A percentile compares a stretch with the other conserved stretches of the same genome.
phyloP scores from a whole-genome alignment of 202 grass and related monocot species.

The Panicum hallii region DNA sequence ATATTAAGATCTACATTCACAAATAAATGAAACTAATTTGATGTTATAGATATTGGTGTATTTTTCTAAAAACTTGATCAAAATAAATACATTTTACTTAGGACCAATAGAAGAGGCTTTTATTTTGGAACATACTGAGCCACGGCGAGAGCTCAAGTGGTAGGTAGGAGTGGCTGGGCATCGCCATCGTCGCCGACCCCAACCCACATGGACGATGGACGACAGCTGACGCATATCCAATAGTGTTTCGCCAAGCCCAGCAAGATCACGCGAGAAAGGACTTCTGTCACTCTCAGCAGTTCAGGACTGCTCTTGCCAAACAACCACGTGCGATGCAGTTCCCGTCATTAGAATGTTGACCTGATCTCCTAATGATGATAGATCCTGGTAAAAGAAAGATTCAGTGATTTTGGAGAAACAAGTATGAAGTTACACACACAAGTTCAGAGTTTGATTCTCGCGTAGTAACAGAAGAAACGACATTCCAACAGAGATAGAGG shows the following conservation, averaged over 20 bases:
- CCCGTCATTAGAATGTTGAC: neutral
- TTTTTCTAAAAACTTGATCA: too few relatives aligned
- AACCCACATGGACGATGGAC: neutral
- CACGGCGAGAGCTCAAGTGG: neutral
- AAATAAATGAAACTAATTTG: too few relatives aligned
- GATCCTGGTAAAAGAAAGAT: neutral
- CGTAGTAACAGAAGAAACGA: neutral
- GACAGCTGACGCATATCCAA: neutral
- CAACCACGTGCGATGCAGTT: neutral
- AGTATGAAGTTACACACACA: neutral
- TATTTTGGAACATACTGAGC: too few relatives aligned
- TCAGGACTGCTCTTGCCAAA: neutral
- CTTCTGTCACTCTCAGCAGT: neutral
- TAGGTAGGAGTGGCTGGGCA: neutral
- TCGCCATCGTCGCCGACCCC: neutral
- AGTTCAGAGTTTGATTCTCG: neutral
- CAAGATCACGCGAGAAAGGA: neutral
- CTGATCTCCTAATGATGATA: neutral
- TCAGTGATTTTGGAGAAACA: neutral
- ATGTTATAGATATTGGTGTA: too few relatives aligned
- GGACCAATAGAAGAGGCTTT: too few relatives aligned
- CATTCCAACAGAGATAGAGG: neutral
- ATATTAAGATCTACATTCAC: too few relatives aligned
- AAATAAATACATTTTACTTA: too few relatives aligned
- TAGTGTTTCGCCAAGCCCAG: neutral